Conservation (phyloP, 768 basidiomycete genomes). For the Boletus sp. region DNA sequence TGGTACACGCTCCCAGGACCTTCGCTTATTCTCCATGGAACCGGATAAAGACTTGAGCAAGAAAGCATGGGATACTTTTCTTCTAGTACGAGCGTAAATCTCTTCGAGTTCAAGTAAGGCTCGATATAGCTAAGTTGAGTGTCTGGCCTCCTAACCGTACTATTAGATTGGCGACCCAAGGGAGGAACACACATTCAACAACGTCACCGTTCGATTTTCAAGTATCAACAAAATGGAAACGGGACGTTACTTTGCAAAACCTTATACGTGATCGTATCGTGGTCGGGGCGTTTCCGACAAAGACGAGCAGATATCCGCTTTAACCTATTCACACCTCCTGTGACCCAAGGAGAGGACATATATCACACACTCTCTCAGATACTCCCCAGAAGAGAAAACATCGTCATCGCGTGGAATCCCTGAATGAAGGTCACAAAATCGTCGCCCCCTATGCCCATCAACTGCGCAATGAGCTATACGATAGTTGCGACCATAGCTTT, state of each 20-base stretch:
- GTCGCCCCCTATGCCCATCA: constrained; percentile 74
- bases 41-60: constrained; percentile 54
- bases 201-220: constrained; percentile 53
- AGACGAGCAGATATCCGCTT: constrained; percentile 59
- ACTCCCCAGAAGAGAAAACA: constrained; percentile 35
- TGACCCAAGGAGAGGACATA: constrained; percentile 59
- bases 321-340: constrained; percentile 61
- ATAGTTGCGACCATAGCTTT: constrained; percentile 38
- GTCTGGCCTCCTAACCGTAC: not conserved
- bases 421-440: constrained; percentile 54
- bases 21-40: constrained; percentile 66
- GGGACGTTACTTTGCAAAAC: constrained; percentile 65
- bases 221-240: constrained; percentile 59
- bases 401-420: constrained; percentile 54
- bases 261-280: constrained; percentile 33
- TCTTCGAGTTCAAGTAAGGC: constrained; percentile 55
- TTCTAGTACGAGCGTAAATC: constrained; percentile 71
- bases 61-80: constrained; percentile 48
- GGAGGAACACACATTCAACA: constrained; percentile 43
- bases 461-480: constrained; percentile 57
- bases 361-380: constrained; percentile 50
- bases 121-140: not conserved
- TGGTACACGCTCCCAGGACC: constrained; percentile 23
- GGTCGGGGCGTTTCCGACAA: constrained; percentile 10
- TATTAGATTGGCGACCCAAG: constrained; percentile 64